Percentiles rank a stretch among this genome's conserved stretches.
These are phyloP conservation scores for Cladosporium cucumerinum DNA, from an alignment of 2,329 filamentous ascomycete genomes.

Conservation along the genomic window DNA sequence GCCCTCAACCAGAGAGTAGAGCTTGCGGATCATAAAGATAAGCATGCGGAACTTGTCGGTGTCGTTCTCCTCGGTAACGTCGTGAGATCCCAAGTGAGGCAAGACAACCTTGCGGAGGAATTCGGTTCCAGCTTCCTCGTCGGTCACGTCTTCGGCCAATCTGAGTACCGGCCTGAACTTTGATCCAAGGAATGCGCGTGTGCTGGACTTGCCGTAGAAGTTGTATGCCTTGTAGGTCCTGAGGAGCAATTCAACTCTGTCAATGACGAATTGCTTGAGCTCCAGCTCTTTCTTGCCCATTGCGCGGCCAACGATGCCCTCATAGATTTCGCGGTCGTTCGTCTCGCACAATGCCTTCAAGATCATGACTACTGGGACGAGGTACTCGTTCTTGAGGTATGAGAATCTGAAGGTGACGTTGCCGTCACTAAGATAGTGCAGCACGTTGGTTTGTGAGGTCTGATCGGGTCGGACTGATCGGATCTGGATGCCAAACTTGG, in stretches of 20 bases:
- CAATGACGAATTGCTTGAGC: conserved; percentile 85
- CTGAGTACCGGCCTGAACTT: conserved; percentile 89
- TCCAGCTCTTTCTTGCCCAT: conserved; percentile 68
- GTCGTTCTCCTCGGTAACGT: conserved; percentile 81
- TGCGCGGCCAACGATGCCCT: conserved; percentile 78
- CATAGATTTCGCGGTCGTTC: conserved; percentile 93
- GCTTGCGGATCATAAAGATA: conserved; percentile 92
- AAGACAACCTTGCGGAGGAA: conserved; percentile 87
- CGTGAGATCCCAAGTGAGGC: conserved; percentile 81
- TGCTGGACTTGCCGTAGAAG: conserved; percentile 76
- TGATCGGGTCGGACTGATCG: conserved; percentile 94
- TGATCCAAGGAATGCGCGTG: conserved; percentile 78
- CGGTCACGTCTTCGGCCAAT: conserved; percentile 75
- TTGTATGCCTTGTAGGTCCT: conserved; percentile 91
- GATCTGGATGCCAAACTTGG: conserved; percentile 84
- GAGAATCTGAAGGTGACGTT: conserved; percentile 97
- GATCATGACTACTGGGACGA: conserved; percentile 96
- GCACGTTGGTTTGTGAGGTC: conserved; percentile 93
- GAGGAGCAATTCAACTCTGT: conserved; percentile 86
- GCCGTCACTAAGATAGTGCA: conserved; percentile 93
- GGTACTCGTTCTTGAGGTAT: conserved; percentile 94
- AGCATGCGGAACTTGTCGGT: conserved; percentile 91
- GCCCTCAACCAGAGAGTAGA: conserved; percentile 88
- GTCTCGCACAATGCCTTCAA: conserved; percentile 93
- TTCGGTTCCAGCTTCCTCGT: conserved; percentile 86